Evolutionary conservation across 192 early-diverging fungal genomes (phyloP).

Genomic region (Tieghemiomyces parasiticus): DNA sequence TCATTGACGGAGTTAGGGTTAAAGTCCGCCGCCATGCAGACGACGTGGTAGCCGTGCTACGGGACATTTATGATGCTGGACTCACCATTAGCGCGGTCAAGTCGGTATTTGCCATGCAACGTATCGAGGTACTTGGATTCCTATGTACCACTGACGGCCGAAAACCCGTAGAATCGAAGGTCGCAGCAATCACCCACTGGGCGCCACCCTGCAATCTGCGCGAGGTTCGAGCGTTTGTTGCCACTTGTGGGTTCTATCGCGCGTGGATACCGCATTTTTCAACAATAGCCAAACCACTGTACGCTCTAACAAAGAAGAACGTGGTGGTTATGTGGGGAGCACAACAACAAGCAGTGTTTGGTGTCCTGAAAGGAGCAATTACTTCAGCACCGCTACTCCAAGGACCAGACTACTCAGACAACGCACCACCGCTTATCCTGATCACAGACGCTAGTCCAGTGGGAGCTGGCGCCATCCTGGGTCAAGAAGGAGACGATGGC

Average conservation of each 20-base stretch:
- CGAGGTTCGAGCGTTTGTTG: background rate
- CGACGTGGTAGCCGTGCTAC: conserved; percentile 6
- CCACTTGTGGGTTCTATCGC: conserved; percentile 1
- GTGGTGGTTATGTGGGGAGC: conserved; percentile 2
- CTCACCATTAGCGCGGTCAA: conserved; percentile 6
- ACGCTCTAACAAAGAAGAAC: conserved; percentile 2
- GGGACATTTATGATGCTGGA: background rate
- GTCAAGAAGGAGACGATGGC: background rate
- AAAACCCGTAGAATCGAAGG: background rate
- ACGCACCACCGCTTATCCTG: background rate
- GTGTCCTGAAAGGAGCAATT: background rate
- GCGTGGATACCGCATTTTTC: conserved; percentile 9
- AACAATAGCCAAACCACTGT: background rate
- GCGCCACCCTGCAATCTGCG: background rate
- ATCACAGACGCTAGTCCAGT: conserved; percentile 12
- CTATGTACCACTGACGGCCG: background rate
- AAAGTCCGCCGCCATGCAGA: conserved; percentile 7
- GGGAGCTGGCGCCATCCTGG: conserved; percentile 8
- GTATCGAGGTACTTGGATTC: background rate
- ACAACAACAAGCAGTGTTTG: conserved; percentile 4
- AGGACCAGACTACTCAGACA: background rate
- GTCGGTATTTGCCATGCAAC: background rate
- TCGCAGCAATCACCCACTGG: background rate
- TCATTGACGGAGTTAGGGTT: background rate
- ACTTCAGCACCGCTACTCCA: conserved; percentile 1